Percentiles rank a stretch among this genome's conserved stretches.
Evolutionary conservation across 2,329 filamentous ascomycete species (phyloP).

Genomic region (Diaporthe australafricana): DNA sequence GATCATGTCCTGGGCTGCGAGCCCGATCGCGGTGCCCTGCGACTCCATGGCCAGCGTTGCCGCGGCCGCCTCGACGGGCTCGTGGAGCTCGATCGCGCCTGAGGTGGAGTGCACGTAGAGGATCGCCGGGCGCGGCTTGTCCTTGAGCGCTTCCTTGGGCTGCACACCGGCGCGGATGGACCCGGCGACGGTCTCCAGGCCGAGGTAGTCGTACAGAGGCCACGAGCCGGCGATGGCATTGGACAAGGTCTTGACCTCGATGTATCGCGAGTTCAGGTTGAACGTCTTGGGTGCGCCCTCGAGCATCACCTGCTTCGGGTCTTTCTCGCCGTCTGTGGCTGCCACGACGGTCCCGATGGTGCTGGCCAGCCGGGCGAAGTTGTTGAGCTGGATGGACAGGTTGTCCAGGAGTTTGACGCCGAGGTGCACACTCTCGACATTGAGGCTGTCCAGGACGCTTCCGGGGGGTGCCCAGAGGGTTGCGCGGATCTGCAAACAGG

Average conservation of each 20-base stretch:
- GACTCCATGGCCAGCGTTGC: constrained; percentile 29
- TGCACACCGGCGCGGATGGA: constrained; percentile 53
- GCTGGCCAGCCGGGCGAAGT: constrained; percentile 48
- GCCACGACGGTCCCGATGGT: constrained; percentile 53
- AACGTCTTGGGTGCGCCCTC: constrained; percentile 50
- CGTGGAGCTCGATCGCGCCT: constrained; percentile 54
- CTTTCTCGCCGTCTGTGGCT: constrained; percentile 45
- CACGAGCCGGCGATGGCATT: constrained; percentile 60
- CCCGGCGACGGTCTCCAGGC: constrained; percentile 58
- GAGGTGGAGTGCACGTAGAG: constrained; percentile 57
- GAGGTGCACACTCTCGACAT: constrained; percentile 52
- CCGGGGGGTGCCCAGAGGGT: constrained; percentile 60
- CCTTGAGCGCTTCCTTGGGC: constrained; percentile 52
- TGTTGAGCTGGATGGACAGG: constrained; percentile 49
- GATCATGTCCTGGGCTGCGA: constrained; percentile 42
- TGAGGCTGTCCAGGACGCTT: constrained; percentile 51
- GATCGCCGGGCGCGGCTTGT: constrained; percentile 51
- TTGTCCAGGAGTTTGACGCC: constrained; percentile 54
- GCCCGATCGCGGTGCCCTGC: background rate
- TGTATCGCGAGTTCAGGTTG: constrained; percentile 55
- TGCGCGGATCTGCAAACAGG: constrained; percentile 61
- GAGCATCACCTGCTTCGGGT: constrained; percentile 41
- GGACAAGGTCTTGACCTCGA: constrained; percentile 55
- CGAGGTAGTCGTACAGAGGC: constrained; percentile 62
- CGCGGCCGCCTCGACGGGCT: constrained; percentile 50